These are phyloP conservation scores for Abelmoschus esculentus DNA, from an alignment of 345 rosid species.

Conservation along the genomic window DNA sequence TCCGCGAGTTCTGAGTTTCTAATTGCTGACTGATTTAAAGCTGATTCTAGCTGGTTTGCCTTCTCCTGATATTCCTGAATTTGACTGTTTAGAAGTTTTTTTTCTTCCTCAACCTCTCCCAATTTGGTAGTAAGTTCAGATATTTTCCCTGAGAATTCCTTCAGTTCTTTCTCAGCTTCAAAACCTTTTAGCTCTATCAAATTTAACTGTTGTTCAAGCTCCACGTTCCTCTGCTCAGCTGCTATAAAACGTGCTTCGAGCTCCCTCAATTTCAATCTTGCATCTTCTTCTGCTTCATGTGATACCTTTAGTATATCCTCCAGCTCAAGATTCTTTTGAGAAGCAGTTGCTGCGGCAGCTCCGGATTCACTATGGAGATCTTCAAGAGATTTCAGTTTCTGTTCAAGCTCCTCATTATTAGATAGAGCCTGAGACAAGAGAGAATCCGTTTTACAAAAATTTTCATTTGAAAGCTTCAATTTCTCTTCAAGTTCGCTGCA, in stretches of 20 bases:
- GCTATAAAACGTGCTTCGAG: constrained; percentile 51
- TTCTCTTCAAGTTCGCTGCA: constrained; percentile 51
- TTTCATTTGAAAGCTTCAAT: constrained; percentile 56
- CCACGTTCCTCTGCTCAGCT: constrained; percentile 63
- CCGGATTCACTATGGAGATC: constrained; percentile 52
- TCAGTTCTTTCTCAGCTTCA: constrained; percentile 51
- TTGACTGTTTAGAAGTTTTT: constrained; percentile 34
- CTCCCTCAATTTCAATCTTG: constrained; percentile 56
- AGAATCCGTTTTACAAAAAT: constrained; percentile 52
- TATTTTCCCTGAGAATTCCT: constrained; percentile 44
- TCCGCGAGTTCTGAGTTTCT: background rate
- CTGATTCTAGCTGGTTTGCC: constrained; percentile 40
- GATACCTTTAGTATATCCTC: constrained; percentile 52
- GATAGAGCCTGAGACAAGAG: constrained; percentile 66
- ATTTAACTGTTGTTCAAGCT: constrained; percentile 67
- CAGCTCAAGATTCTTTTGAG: constrained; percentile 68
- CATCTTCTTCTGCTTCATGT: constrained; percentile 44
- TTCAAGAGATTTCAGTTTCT: constrained; percentile 60
- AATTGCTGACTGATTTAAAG: background rate
- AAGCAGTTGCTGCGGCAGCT: constrained; percentile 54
- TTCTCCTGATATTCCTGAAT: constrained; percentile 49
- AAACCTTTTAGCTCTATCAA: constrained; percentile 39
- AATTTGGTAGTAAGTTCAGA: constrained; percentile 45
- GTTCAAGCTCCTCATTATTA: constrained; percentile 58
- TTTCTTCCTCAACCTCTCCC: constrained; percentile 54